A percentile compares a stretch with the other conserved stretches of the same genome.
Conservation (phyloP, 2,329 filamentous ascomycete genomes). For the Trichophyton simii region DNA sequence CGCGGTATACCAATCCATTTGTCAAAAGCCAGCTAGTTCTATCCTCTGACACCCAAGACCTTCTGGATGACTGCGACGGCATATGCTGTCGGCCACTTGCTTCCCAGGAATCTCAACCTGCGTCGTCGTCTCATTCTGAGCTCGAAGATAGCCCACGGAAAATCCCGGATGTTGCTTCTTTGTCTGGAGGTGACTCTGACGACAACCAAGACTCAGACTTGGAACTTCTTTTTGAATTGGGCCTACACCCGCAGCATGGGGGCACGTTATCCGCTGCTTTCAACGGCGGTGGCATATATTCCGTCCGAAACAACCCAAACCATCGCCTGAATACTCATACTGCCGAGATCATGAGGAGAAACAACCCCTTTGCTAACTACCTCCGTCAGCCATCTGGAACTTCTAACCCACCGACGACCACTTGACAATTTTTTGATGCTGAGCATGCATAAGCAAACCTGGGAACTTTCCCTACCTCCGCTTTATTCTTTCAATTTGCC, state of each 20-base stretch:
- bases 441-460: not conserved
- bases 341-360: slow-evolving; percentile 10
- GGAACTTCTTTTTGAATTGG: not conserved
- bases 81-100: too few relatives aligned
- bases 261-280: not conserved
- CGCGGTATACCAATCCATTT: too few relatives aligned
- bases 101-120: too few relatives aligned
- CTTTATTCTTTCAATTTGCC: not conserved
- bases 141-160: too few relatives aligned
- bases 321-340: slow-evolving; percentile 12
- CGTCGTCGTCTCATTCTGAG: too few relatives aligned
- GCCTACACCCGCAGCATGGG: not conserved
- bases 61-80: too few relatives aligned
- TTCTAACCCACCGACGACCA: slow-evolving; percentile 4
- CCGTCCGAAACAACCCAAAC: slow-evolving; percentile 9
- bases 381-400: not conserved
- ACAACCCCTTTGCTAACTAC: slow-evolving; percentile 10
- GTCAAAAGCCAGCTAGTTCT: too few relatives aligned
- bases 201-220: not conserved
- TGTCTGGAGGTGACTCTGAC: too few relatives aligned
- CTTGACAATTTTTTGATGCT: slow-evolving; percentile 12
- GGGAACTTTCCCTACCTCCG: not conserved
- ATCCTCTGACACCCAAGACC: too few relatives aligned
- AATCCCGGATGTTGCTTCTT: too few relatives aligned
- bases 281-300: slow-evolving; percentile 7